Evolutionary conservation across 1,284 basidiomycete species (phyloP).

Genomic region (Cutaneotrichosporon sp.): DNA sequence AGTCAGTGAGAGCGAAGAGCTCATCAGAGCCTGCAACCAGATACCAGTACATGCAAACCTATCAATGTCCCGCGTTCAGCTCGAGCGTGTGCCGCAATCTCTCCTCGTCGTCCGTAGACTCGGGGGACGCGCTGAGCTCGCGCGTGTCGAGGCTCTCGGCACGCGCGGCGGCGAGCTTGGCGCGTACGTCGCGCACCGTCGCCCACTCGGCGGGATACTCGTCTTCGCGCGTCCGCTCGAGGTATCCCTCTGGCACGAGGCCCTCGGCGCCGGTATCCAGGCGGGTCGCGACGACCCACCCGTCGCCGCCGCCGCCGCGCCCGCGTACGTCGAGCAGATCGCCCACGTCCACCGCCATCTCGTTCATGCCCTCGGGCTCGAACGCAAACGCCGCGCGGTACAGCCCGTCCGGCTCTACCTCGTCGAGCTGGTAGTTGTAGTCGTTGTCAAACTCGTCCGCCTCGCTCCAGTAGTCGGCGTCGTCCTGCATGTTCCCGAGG

Average conservation of each 20-base stretch:
- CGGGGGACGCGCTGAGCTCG: not conserved
- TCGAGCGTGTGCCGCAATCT: not conserved
- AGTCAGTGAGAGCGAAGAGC: too few species aligned
- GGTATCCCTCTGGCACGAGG: slow-evolving; percentile 51
- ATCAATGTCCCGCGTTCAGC: not conserved
- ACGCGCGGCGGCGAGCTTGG: slow-evolving; percentile 55
- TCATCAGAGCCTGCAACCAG: too few species aligned
- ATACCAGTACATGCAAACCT: not conserved
- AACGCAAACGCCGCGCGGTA: slow-evolving; percentile 49
- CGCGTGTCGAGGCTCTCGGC: not conserved
- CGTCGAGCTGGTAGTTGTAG: slow-evolving; percentile 20
- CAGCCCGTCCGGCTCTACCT: slow-evolving; percentile 41
- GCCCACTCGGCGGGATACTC: slow-evolving; percentile 22
- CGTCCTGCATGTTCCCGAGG: slow-evolving; percentile 15
- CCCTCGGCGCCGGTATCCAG: slow-evolving; percentile 36
- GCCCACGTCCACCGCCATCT: slow-evolving; percentile 47
- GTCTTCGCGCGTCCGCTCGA: slow-evolving; percentile 34
- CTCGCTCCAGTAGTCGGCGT: slow-evolving; percentile 24
- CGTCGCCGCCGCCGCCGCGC: slow-evolving; percentile 41
- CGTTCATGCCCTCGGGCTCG: slow-evolving; percentile 46
- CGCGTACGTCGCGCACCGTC: slow-evolving; percentile 61
- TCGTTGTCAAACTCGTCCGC: slow-evolving; percentile 23
- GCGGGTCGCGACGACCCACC: slow-evolving; percentile 52
- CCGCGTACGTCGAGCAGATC: slow-evolving; percentile 47
- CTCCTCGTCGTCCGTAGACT: not conserved